Conservation (phyloP, 2,329 filamentous ascomycete genomes). For the Rutstroemia sp. region DNA sequence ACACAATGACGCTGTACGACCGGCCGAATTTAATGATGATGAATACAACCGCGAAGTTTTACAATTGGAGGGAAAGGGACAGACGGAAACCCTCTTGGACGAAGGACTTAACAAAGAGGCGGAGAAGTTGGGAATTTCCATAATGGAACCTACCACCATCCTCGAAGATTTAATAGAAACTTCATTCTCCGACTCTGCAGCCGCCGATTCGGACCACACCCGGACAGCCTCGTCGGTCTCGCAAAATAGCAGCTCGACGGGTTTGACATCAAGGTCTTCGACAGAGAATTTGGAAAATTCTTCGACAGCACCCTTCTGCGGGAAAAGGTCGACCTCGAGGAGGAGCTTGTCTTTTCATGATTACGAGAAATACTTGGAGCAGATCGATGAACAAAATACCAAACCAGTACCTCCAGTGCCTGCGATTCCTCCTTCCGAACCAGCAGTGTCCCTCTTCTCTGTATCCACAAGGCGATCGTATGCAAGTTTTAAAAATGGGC, state of each 20-base stretch:
- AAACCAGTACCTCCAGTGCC: slow-evolving; percentile 6
- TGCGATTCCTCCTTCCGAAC: slow-evolving; percentile 16
- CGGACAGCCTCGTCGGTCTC: slow-evolving; percentile 24
- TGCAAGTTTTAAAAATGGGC: slow-evolving; percentile 22
- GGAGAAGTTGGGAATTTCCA: slow-evolving; percentile 24
- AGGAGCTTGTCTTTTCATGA: slow-evolving; percentile 26
- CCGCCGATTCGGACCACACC: slow-evolving; percentile 18
- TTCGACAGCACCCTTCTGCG: slow-evolving; percentile 4
- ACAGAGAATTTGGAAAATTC: slow-evolving; percentile 14
- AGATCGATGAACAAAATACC: slow-evolving; percentile 15
- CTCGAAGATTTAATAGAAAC: slow-evolving; percentile 4
- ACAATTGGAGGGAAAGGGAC: slow-evolving; percentile 18
- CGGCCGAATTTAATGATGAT: slow-evolving; percentile 20
- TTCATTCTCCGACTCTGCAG: slow-evolving; percentile 22
- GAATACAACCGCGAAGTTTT: slow-evolving; percentile 27
- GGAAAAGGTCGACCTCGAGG: slow-evolving; percentile 13
- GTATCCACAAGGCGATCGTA: slow-evolving; percentile 24
- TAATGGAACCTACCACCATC: slow-evolving; percentile 15
- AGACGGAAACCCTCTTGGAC: slow-evolving; percentile 23
- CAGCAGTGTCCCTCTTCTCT: slow-evolving; percentile 26
- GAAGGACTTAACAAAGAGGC: slow-evolving; percentile 22
- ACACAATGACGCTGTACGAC: slow-evolving; percentile 2
- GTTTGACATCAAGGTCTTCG: slow-evolving; percentile 24
- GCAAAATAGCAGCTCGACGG: slow-evolving; percentile 22
- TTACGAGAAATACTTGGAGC: slow-evolving; percentile 26